Conservation (phyloP, 164 flowering plant genomes). For the Liriodendron chinense region DNA sequence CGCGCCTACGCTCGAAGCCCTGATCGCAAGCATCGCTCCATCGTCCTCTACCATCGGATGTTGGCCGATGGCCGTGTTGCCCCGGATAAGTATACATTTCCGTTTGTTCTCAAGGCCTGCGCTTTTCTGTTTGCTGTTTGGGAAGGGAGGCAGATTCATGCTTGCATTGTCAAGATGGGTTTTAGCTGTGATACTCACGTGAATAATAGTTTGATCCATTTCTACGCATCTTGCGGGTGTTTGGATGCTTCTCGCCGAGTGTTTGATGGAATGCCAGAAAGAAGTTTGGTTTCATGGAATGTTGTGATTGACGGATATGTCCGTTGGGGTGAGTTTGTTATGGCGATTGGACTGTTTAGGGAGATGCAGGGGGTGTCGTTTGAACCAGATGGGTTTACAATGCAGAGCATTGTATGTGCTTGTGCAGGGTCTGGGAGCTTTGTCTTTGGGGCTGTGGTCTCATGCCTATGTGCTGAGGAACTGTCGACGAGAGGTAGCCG, state of each 20-base stretch:
- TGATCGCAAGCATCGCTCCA: conserved; percentile 33
- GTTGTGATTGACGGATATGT: conserved; percentile 59
- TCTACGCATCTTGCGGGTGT: conserved; percentile 54
- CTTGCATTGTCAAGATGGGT: conserved; percentile 54
- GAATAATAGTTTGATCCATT: conserved; percentile 66
- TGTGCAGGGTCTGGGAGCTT: conserved; percentile 63
- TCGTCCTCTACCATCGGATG: conserved; percentile 28
- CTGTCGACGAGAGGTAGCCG: conserved; percentile 14
- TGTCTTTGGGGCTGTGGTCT: conserved; percentile 73
- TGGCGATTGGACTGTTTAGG: conserved; percentile 44
- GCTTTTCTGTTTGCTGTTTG: conserved; percentile 50
- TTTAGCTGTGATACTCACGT: conserved; percentile 49
- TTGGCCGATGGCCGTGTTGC: conserved; percentile 21
- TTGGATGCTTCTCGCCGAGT: conserved; percentile 37
- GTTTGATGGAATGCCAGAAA: conserved; percentile 62
- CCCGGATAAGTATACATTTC: conserved; percentile 71
- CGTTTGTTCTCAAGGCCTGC: conserved; percentile 75
- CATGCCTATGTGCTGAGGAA: conserved; percentile 58
- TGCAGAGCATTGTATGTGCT: conserved; percentile 61
- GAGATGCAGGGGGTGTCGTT: conserved; percentile 40
- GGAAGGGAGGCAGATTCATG: conserved; percentile 63
- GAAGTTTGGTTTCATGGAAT: conserved; percentile 74
- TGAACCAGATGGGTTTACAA: conserved; percentile 58
- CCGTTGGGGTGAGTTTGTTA: conserved; percentile 48
- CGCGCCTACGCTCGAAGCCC: conserved; percentile 48